Evolutionary conservation across 768 basidiomycete genomes (phyloP).

Genomic region (Phylloporus sp.): DNA sequence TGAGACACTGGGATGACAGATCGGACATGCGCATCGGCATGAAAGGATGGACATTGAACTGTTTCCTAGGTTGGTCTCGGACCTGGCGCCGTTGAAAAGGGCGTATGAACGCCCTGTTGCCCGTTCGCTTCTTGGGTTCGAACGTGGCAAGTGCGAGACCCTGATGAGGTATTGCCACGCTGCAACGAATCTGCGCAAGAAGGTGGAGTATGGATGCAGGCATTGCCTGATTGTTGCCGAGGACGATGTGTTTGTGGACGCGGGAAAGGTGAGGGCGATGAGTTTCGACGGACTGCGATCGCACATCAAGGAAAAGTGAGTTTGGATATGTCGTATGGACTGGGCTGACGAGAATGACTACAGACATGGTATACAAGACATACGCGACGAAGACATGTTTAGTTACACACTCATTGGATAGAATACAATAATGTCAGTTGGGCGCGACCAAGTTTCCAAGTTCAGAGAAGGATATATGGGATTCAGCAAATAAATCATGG

Average conservation of each 20-base stretch:
- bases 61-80: neutral
- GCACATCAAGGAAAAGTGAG: conserved; percentile 60
- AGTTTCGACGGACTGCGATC: conserved; percentile 55
- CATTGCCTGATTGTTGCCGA: conserved; percentile 36
- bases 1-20: conserved; percentile 32
- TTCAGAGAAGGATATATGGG: conserved; percentile 25
- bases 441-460: conserved; percentile 23
- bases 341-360: conserved; percentile 5
- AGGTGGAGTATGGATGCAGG: conserved; percentile 46
- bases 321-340: neutral
- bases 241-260: neutral
- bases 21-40: conserved; percentile 63
- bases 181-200: conserved; percentile 29
- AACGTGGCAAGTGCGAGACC: conserved; percentile 22
- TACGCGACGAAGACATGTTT: conserved; percentile 55
- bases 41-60: conserved; percentile 43
- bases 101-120: neutral
- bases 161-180: conserved; percentile 5
- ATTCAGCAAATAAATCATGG: conserved; percentile 24
- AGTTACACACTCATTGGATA: conserved; percentile 14
- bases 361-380: conserved; percentile 46
- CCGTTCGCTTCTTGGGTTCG: conserved; percentile 7
- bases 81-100: neutral
- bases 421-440: too few relatives aligned
- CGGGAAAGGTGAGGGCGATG: conserved; percentile 31